Base-by-base conservation (phyloP, 805 yeast species). In the Candida quercuum region DNA sequence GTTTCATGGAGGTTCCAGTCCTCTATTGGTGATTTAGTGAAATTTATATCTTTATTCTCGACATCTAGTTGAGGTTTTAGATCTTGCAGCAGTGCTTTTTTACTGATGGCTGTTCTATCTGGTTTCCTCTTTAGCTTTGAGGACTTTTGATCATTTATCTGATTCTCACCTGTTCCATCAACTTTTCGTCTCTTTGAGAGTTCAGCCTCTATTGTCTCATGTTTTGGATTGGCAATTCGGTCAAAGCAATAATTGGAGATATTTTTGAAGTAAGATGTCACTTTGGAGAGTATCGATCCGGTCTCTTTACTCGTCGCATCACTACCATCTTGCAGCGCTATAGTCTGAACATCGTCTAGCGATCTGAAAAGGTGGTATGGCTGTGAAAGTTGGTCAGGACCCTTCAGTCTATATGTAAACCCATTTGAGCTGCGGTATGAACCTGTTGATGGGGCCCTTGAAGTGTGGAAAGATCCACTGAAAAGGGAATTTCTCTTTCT, bases 1-100 rank as follows among this genome's bases (percentile, higher is more conserved):
- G 21, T 24, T 32, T 30, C 17, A 13, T 40, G 35, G 28, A 46
- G 26, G 21, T 49, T 40, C 55, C 57, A 52, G 7, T 42, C 45
- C 11, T n/a, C n/a, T n/a, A 52, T 46, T 13, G 57, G 54, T 1
- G 52, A 45, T 13, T 44, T 33, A 4, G 37, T 37, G 26, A 54
- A 54, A 16, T 45, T 36, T 5, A 47, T 23, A 20, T 49, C 52
- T 10, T 41, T 31, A 7, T 43, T 32, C 1, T 41, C 25, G 10
- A 45, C 41, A 13, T 45, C 33, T 4, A 43, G 18, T 8, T 36
- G 39, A 2, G 55, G 52, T 2, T 35, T 20, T 28, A 47, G 43
- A 2, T 32, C 35, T 2, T 35, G 35, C 8, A 35, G 38, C 5
- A 49, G 34, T 7, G 41, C 38, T 27, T 43, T 37, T 17, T 43